Conservation (phyloP, 2,329 filamentous ascomycete species). For the Nemania diffusa region DNA sequence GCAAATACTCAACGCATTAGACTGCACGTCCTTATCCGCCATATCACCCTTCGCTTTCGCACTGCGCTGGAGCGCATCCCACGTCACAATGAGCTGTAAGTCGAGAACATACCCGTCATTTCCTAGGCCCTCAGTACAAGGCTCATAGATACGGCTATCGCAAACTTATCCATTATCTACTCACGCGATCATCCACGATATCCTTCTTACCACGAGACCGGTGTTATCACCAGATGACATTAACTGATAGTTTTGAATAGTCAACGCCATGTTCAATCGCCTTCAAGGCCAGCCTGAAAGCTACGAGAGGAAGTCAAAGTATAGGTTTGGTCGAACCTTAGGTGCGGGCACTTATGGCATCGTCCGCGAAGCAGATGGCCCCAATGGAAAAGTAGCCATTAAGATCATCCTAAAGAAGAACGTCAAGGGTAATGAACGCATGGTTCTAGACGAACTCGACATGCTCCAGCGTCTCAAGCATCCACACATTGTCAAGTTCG, state of each 20-base stretch:
- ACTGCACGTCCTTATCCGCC: slow-evolving; percentile 13
- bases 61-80: slow-evolving; percentile 35
- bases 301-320: slow-evolving; percentile 98
- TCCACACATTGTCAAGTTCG: slow-evolving; percentile 95
- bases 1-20: slow-evolving; percentile 7
- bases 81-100: slow-evolving; percentile 56
- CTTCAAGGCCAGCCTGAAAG: slow-evolving; percentile 96
- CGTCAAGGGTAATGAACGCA: slow-evolving; percentile 96
- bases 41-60: slow-evolving; percentile 10
- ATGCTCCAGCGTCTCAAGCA: slow-evolving; percentile 93
- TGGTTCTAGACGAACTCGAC: slow-evolving; percentile 97
- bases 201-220: slow-evolving; percentile 6
- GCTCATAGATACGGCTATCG: neutral
- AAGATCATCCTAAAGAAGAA: slow-evolving; percentile 99
- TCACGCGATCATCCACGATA: neutral
- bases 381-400: slow-evolving; percentile 86
- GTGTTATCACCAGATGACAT: slow-evolving; percentile 25
- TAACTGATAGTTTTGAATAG: slow-evolving; percentile 56
- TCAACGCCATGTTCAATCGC: slow-evolving; percentile 92
- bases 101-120: slow-evolving; percentile 38
- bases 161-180: slow-evolving; percentile 2
- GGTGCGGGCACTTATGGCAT: slow-evolving; percentile 98
- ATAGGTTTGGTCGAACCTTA: slow-evolving; percentile 91
- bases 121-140: slow-evolving; percentile 26
- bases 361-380: slow-evolving; percentile 91